Base-by-base conservation (phyloP, 2,329 filamentous ascomycete species). In the Botrytis aclada region DNA sequence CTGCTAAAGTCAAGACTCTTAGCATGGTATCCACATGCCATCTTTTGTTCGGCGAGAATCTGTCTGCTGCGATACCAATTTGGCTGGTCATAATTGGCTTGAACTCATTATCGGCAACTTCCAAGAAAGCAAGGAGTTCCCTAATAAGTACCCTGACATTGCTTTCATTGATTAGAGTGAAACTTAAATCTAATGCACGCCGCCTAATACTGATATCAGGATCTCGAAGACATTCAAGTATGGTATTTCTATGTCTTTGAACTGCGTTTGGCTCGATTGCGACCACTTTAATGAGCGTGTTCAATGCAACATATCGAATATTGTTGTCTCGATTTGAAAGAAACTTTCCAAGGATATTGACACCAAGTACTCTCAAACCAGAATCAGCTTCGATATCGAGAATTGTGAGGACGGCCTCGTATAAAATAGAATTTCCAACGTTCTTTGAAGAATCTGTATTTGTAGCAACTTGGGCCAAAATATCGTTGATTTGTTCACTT, bases 1-100 rank as follows among this genome's bases (percentile, higher is more conserved):
- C 96, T 70, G 96, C 96, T 76, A 99, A 86, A 73, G 95, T 97
- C 78, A 99, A 84, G 37, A 99, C 94, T 34, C 97, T 89, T 71
- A 99, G 86, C 91, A 99, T 98, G 3, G 97, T 99, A 80, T 99
- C 96, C 77, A 98, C 92, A 81, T 99, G 96, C 96, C 96, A 99
- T 81, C 96, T 88, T 84, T 98, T 98, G 84, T 96, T 98, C 0
- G 96, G 97, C 2, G 96, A 93, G 83, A 94, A 99, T 77, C 95
- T 91, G 82, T 99, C 96, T 10, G 97, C 96, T 18, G 97, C 96
- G 78, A 99, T 94, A 37, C 96, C 96, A 81, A 99, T 99, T 81
- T 99, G 96, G 70, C 92, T 96, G 2, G 96, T 99, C 95, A 99
- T 98, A 70, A 94, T 93, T 10, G 96, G 93, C 84, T 99, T 99